phyloP scores from a whole-genome alignment of 345 rosid species.

The Arabis alpina region DNA sequence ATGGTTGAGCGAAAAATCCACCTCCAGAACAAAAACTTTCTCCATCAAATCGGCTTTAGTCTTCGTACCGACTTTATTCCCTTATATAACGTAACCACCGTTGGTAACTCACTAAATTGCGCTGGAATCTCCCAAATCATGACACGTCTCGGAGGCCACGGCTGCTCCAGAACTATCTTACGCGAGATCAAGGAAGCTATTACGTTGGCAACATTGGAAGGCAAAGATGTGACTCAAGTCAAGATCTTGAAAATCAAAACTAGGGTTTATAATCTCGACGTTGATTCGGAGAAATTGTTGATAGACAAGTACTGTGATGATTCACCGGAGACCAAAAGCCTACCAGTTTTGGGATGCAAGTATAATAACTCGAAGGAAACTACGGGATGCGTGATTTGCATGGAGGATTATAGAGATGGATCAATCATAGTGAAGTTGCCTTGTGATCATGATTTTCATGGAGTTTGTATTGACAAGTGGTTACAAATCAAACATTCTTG shows the following conservation, averaged over 20 bases:
- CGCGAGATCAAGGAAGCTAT: background rate
- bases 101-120: background rate
- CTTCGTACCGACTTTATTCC: no score
- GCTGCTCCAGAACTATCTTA: background rate
- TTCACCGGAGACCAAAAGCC: background rate
- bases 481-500: background rate
- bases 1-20: no score
- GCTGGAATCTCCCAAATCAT: background rate
- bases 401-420: conserved; percentile 18
- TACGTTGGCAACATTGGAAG: background rate
- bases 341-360: background rate
- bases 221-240: background rate
- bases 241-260: conserved; percentile 8
- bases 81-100: no score
- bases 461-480: conserved; percentile 3
- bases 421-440: background rate
- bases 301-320: background rate
- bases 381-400: conserved; percentile 20
- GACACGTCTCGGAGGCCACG: background rate
- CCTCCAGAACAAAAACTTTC: no score
- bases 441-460: conserved; percentile 21
- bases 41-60: no score
- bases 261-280: background rate
- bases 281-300: background rate
- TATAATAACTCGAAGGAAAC: background rate